A percentile compares a stretch with the other conserved stretches of the same genome.
Evolutionary conservation across 2,329 filamentous ascomycete species (phyloP).

Genomic region (Stagonosporopsis tanaceti): DNA sequence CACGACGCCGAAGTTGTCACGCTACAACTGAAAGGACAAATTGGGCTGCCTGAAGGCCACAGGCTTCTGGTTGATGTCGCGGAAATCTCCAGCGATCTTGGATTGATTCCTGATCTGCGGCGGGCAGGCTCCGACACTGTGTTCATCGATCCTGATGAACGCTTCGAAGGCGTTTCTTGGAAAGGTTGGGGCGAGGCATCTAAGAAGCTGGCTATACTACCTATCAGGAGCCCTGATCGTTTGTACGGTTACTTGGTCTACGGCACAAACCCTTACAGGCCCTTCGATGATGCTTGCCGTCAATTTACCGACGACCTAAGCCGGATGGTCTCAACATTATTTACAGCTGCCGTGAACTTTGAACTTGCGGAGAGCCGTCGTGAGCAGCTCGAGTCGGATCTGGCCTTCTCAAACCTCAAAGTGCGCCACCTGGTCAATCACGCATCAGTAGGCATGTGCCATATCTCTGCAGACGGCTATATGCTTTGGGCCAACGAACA

Average conservation of each 20-base stretch:
- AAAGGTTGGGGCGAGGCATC: constrained; percentile 29
- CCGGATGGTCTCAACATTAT: constrained; percentile 35
- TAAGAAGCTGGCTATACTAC: constrained; percentile 32
- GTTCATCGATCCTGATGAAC: constrained; percentile 32
- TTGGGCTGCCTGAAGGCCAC: constrained; percentile 35
- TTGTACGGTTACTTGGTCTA: constrained; percentile 36
- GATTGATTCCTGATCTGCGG: constrained; percentile 30
- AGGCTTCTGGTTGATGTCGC: constrained; percentile 27
- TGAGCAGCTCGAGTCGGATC: constrained; percentile 33
- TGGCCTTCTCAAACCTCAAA: constrained; percentile 35
- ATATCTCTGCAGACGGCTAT: constrained; percentile 28
- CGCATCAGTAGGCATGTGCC: constrained; percentile 38
- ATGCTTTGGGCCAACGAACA: constrained; percentile 41
- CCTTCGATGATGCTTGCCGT: constrained; percentile 36
- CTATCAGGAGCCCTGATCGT: constrained; percentile 23
- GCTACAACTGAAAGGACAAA: constrained; percentile 30
- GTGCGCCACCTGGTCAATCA: constrained; percentile 38
- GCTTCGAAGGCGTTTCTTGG: constrained; percentile 33
- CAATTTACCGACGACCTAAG: constrained; percentile 39
- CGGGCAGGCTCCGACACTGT: constrained; percentile 18
- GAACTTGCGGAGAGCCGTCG: constrained; percentile 26
- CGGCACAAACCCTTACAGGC: constrained; percentile 43
- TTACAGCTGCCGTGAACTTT: constrained; percentile 25
- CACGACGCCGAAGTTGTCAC: constrained; percentile 3
- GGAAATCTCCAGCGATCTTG: constrained; percentile 21